Evolutionary conservation across 768 basidiomycete species (phyloP).

Genomic region (Rhizopogon rudus): DNA sequence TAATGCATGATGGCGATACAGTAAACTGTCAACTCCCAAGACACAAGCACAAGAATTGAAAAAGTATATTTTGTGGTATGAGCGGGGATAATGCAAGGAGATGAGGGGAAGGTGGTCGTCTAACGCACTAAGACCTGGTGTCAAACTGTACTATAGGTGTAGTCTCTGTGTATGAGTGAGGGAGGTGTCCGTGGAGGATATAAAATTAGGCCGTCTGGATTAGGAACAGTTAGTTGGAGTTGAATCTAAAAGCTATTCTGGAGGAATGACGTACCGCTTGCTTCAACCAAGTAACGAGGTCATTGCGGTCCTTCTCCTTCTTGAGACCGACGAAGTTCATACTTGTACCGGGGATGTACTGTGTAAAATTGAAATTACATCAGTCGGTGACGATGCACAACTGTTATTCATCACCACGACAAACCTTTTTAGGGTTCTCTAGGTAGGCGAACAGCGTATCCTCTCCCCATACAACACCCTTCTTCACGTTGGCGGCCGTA

Average conservation of each 20-base stretch:
- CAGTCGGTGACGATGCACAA: neutral
- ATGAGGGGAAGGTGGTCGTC: slow-evolving; percentile 23
- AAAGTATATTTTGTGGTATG: slow-evolving; percentile 17
- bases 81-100: slow-evolving; percentile 24
- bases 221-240: neutral
- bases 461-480: slow-evolving; percentile 85
- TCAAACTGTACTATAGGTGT: slow-evolving; percentile 19
- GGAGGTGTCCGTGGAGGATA: slow-evolving; percentile 11
- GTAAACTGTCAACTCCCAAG: neutral
- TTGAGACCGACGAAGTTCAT: slow-evolving; percentile 99
- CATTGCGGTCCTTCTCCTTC: slow-evolving; percentile 97
- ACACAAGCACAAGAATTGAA: neutral
- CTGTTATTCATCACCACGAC: slow-evolving; percentile 3
- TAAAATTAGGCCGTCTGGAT: slow-evolving; percentile 23
- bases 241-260: neutral
- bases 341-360: slow-evolving; percentile 97
- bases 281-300: slow-evolving; percentile 85
- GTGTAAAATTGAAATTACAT: neutral
- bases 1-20: neutral
- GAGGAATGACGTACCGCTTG: slow-evolving; percentile 47
- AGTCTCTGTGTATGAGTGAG: slow-evolving; percentile 11
- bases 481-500: slow-evolving; percentile 93
- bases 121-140: slow-evolving; percentile 30
- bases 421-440: slow-evolving; percentile 95
- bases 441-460: slow-evolving; percentile 92